Evolutionary conservation across 257 asterid species (phyloP), one percentile per base, ranked within the genome.

Genomic region (Penstemon newberryi): DNA sequence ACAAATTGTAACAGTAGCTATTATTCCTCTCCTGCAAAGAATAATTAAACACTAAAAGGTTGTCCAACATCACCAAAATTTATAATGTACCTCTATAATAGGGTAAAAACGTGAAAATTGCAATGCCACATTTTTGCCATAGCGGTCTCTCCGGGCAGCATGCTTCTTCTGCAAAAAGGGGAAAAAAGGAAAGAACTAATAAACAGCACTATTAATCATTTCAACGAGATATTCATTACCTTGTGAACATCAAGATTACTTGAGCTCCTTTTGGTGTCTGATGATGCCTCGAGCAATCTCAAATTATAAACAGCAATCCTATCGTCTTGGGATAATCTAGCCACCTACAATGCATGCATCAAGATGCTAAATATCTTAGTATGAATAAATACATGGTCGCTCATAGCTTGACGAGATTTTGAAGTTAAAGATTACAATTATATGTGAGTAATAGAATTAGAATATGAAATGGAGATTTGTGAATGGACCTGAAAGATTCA

Each of bases 81-180:
- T 12, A 52, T 54, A 51, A 41, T 51, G 13, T 78, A 94, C 99
- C 96, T 94, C 99, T 69, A 94, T 83, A 72, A 94, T 76, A 6
- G 99, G 99, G 85, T 87, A 94, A 80, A 94, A 94, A 61, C 99
- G 99, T 64, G 97, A 89, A 61, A 90, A 71, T 60, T 88, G 96
- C 99, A 97, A 94, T 2, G 73, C 60, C 58, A 77, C 83, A 79
- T 82, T 96, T 80, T 83, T 95, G 78, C 87, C 93, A 66, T 87
- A 74, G 39, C 97, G 89, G 56, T 94, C 99, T 84, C 89, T 94
- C 75, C 99, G 91, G 62, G 86, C 79, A 65, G 85, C 92, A 56
- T 84, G 96, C 80, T 86, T 94, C 79, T 87, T 90, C 99, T 90
- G 91, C 63, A 80, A 73, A 60, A 61, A 75, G 75, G 60, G 25